Evolutionary conservation across 305 asterid genomes (phyloP), one percentile per base, ranked within the genome.

Genomic region (Solanum hybrid): DNA sequence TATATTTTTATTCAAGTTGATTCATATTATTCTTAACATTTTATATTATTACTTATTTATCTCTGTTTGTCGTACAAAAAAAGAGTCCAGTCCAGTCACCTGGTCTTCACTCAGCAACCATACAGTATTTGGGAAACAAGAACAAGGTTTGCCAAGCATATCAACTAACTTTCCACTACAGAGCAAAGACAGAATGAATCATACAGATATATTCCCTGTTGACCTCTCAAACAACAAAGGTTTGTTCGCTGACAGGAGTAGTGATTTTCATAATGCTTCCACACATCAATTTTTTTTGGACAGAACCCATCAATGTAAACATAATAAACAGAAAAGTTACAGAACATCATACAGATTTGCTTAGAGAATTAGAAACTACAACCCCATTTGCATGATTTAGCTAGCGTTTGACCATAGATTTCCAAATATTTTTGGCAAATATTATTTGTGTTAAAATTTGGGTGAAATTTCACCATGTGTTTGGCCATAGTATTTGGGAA

Each of bases 111-210:
- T 81, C 73, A 10, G 38, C 19, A 29, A 29, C 72, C 87, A 29
- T 26, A 19, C 38, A 27, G 60, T 19, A 45, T 29, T 82, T 82
- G 29, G 71, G 24, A 82, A 45, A 45, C 72, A 82, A 29, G 87
- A 45, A 42, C 36, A 40, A 81, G 27, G 27, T 82, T 17, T 42
- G 72, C 87, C 38, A 45, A 45, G 87, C 26, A 27, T 45, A 29
- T 82, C 72, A 27, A 82, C 73, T 34, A 82, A 45, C 87, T 82
- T 29, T 45, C 87, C 73, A 82, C 37, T 81, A 81, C 37, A 45
- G 40, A 82, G 73, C 40, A 82, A 82, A 82, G 73, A 82, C 87
- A 45, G 73, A 82, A 82, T 82, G 27, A 45, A 82, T 82, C 72
- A 82, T 82, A 31, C 10, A 82, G 73, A 15, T 17, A 42, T 27